phyloP scores from a whole-genome alignment of 768 basidiomycete genomes.

The Leccinum ochraceum region DNA sequence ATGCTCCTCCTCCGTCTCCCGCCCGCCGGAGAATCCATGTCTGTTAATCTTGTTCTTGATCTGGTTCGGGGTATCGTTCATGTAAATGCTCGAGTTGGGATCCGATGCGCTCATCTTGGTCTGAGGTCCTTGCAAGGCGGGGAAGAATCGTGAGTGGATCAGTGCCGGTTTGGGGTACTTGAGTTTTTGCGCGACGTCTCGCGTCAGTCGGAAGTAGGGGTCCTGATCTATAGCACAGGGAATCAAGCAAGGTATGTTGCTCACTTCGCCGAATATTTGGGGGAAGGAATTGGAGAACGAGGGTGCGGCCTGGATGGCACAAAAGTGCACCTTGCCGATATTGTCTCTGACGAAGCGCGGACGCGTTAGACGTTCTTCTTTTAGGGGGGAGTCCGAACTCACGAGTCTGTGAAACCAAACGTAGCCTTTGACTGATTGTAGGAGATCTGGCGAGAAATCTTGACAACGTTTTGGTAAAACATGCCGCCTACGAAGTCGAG shows the following conservation, averaged over 20 bases:
- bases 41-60: constrained; percentile 98
- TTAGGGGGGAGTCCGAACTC: constrained; percentile 32
- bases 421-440: constrained; percentile 92
- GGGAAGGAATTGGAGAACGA: constrained; percentile 99
- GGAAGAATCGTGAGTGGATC: constrained; percentile 96
- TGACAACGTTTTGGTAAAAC: constrained; percentile 94
- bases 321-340: constrained; percentile 97
- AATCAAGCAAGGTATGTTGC: constrained; percentile 89
- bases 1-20: constrained; percentile 96
- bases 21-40: constrained; percentile 95
- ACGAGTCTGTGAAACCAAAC: constrained; percentile 98
- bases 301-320: constrained; percentile 91
- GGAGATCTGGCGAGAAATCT: constrained; percentile 90
- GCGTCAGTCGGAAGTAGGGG: constrained; percentile 96
- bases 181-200: constrained; percentile 91
- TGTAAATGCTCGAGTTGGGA: constrained; percentile 90
- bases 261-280: constrained; percentile 85
- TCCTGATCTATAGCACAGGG: constrained; percentile 99
- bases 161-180: constrained; percentile 95
- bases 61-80: constrained; percentile 89
- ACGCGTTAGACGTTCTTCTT: neutral
- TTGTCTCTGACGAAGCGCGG: constrained; percentile 70
- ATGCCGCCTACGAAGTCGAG: constrained; percentile 87
- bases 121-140: constrained; percentile 95
- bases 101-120: constrained; percentile 99